These are phyloP conservation scores for Psilocybe cubensis DNA, from an alignment of 768 basidiomycete species.

Conservation along the genomic window DNA sequence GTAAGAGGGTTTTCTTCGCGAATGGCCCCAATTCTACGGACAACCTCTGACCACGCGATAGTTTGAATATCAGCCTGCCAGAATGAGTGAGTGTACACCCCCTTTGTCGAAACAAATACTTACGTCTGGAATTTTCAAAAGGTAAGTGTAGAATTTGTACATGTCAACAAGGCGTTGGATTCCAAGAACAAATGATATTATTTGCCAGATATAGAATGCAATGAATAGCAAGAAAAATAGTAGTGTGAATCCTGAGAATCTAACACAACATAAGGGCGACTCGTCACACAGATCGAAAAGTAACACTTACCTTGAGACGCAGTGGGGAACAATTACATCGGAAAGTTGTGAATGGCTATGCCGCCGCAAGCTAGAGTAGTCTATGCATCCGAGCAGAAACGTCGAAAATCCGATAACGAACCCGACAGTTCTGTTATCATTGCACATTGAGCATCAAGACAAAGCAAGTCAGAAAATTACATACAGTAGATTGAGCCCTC, in stretches of 20 bases:
- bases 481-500: constrained; percentile 93
- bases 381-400: constrained; percentile 92
- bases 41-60: constrained; percentile 95
- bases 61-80: constrained; percentile 94
- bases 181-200: constrained; percentile 75
- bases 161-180: constrained; percentile 86
- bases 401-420: constrained; percentile 99
- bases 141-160: constrained; percentile 94
- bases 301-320: constrained; percentile 75
- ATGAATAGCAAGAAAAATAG: constrained; percentile 85
- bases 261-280: constrained; percentile 34
- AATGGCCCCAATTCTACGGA: constrained; percentile 86
- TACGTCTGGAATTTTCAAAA: constrained; percentile 95
- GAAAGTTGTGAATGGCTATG: constrained; percentile 71
- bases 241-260: constrained; percentile 83
- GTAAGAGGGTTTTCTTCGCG: constrained; percentile 94
- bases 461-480: constrained; percentile 43
- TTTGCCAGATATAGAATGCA: constrained; percentile 90
- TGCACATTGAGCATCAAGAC: constrained; percentile 7
- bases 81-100: neutral
- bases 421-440: constrained; percentile 78
- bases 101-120: constrained; percentile 15
- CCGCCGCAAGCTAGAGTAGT: constrained; percentile 80
- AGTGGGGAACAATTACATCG: constrained; percentile 82
- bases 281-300: constrained; percentile 1